phyloP scores from a whole-genome alignment of 768 basidiomycete genomes.

The Roridomyces roridus region DNA sequence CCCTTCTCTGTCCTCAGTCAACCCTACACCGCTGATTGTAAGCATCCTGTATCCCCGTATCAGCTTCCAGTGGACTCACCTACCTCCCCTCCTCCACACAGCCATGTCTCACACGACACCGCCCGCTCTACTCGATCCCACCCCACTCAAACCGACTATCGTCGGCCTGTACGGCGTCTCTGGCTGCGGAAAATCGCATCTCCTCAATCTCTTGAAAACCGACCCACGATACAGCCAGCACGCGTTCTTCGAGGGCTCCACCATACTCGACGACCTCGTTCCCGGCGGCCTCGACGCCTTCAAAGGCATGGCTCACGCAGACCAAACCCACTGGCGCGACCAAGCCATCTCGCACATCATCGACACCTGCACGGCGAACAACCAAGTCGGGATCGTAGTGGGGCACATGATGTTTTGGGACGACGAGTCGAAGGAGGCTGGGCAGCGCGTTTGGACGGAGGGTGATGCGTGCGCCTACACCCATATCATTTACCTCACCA shows the following conservation, averaged over 20 bases:
- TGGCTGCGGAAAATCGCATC: slow-evolving; percentile 27
- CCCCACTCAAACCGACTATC: slow-evolving; percentile 18
- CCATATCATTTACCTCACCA: slow-evolving; percentile 29
- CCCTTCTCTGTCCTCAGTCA: no score
- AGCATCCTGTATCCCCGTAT: no score
- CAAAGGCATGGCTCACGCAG: slow-evolving; percentile 20
- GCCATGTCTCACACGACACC: no score
- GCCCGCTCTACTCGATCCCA: no score
- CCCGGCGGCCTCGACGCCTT: slow-evolving; percentile 30
- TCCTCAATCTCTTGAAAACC: slow-evolving; percentile 21
- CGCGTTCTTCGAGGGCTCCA: slow-evolving; percentile 27
- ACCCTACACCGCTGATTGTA: no score
- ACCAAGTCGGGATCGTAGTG: slow-evolving; percentile 26
- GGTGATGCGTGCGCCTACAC: slow-evolving; percentile 24
- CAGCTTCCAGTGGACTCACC: no score
- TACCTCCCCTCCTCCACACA: no score
- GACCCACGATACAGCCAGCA: slow-evolving; percentile 17
- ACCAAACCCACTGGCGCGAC: slow-evolving; percentile 24
- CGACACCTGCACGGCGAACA: slow-evolving; percentile 19
- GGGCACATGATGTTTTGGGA: slow-evolving; percentile 32
- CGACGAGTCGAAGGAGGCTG: slow-evolving; percentile 14
- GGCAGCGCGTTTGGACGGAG: slow-evolving; percentile 24
- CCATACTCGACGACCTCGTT: slow-evolving; percentile 23
- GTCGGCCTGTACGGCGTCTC: slow-evolving; percentile 29
- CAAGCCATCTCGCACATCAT: slow-evolving; percentile 24